Evolutionary conservation across 2,329 filamentous ascomycete genomes (phyloP), one percentile per base, ranked within the genome.

Genomic region (Ceratocystis colombiana): DNA sequence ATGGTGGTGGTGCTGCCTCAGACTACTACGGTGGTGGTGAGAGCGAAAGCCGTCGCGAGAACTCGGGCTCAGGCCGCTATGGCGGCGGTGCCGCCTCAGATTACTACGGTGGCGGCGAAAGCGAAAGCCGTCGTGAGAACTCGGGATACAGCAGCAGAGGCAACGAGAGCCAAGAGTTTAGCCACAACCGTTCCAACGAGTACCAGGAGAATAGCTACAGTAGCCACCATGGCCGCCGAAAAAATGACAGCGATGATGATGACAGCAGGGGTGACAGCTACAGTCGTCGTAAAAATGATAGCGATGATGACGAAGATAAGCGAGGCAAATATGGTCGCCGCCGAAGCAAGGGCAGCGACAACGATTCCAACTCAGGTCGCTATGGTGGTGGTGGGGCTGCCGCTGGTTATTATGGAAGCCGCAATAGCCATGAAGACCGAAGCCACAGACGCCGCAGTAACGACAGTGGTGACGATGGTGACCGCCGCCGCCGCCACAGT

Each of bases 201-300:
- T 41, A 78, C 48, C 82, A 81, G 37, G 78, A 75, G 22, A 79
- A 82, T 12, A 80, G 80, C 61, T 86, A 86, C 70, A 84, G 81
- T 6, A 81, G 87, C 72, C 83, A 85, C 8, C 76, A 86, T 72
- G 81, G 83, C 70, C 76, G 86, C 72, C 81, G 83, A 70, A 82
- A 84, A 45, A 86, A 83, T 69, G 84, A 87, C 33, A 45, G 66
- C 37, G 61, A 64, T 53, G n/a, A 64, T 45, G n/a, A 50, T 22
- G 22, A 57, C 6, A 57, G 62, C 37, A 41, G 33, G 65, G 77
- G 77, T 64, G 72, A 75, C 33, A 74, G 75, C 59, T 76, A 75
- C 17, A 73, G 70, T 53, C 71, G 72, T 44, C 44, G 69, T 33
- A 67, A 70, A 17, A 68, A 69, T 44, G 28, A 59, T 46, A 44